A percentile compares a stretch with the other conserved stretches of the same genome.
phyloP scores from a whole-genome alignment of 176 grass and related monocot genomes.

The Oryza officinalis region DNA sequence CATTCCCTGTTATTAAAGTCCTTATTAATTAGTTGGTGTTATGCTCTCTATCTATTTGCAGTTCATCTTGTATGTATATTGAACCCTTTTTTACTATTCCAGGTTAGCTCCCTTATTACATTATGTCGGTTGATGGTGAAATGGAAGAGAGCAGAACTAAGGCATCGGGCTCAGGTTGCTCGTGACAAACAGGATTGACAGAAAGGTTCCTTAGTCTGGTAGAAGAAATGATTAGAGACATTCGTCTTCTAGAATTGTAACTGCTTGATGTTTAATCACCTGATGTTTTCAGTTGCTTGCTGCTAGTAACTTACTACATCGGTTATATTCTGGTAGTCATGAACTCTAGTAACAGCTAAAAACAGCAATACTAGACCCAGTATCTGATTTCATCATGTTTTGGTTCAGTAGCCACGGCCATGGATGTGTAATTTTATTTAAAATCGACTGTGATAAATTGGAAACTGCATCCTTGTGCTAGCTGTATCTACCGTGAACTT shows the following conservation, averaged over 20 bases:
- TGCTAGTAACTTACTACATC: neutral
- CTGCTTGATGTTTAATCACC: neutral
- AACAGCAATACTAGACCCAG: neutral
- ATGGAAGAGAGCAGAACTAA: slow-evolving; percentile 77
- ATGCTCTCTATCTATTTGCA: neutral
- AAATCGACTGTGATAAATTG: neutral
- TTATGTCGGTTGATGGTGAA: slow-evolving; percentile 66
- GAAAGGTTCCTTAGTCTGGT: neutral
- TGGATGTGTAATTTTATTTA: slow-evolving; percentile 19
- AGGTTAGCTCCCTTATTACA: slow-evolving; percentile 64
- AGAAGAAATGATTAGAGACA: neutral
- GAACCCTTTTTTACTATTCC: neutral
- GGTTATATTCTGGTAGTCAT: neutral
- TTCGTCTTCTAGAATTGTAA: neutral
- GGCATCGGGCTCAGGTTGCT: slow-evolving; percentile 49
- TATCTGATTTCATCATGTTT: neutral
- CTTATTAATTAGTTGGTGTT: neutral
- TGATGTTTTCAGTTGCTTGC: slow-evolving; percentile 1
- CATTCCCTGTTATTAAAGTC: neutral
- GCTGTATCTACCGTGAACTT: neutral
- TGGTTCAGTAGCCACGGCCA: neutral
- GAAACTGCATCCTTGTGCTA: neutral
- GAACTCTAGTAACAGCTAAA: neutral
- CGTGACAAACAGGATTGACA: slow-evolving; percentile 53
- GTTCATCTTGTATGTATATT: slow-evolving; percentile 12